phyloP scores from a whole-genome alignment of 495 filamentous ascomycete species.

The Recurvomyces mirabilis region DNA sequence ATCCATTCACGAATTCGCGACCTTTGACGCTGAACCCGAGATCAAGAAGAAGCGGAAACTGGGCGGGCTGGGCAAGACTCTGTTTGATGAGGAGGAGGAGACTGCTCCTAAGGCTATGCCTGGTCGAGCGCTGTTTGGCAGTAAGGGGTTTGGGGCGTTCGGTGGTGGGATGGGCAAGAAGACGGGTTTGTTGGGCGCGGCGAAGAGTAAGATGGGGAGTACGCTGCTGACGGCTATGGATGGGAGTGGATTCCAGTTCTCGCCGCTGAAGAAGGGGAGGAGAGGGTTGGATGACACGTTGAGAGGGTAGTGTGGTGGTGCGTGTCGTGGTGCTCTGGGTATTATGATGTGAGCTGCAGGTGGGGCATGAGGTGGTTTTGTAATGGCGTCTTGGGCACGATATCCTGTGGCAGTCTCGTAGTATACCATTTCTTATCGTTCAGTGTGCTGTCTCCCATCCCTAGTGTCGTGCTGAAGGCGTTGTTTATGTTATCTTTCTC shows the following conservation, averaged over 20 bases:
- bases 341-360: no score
- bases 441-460: no score
- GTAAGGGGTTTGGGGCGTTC: slow-evolving; percentile 25
- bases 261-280: slow-evolving; percentile 71
- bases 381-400: no score
- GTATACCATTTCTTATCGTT: no score
- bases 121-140: slow-evolving; percentile 14
- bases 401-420: no score
- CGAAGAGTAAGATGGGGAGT: slow-evolving; percentile 20
- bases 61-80: slow-evolving; percentile 45
- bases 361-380: no score
- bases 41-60: slow-evolving; percentile 59
- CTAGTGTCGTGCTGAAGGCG: no score
- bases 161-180: slow-evolving; percentile 13
- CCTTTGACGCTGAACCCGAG: slow-evolving; percentile 35
- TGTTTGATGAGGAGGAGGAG: slow-evolving; percentile 68
- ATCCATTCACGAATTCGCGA: slow-evolving; percentile 30
- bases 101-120: slow-evolving; percentile 25
- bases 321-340: not conserved
- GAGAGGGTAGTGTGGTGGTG: slow-evolving; percentile 5
- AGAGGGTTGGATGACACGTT: slow-evolving; percentile 34
- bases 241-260: slow-evolving; percentile 44
- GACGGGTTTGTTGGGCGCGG: slow-evolving; percentile 26
- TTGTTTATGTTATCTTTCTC: no score
- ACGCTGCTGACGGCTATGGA: slow-evolving; percentile 30